A percentile compares a stretch with the other conserved stretches of the same genome.
Evolutionary conservation across 495 filamentous ascomycete species (phyloP).

Genomic region (Schizothecium vesticola): DNA sequence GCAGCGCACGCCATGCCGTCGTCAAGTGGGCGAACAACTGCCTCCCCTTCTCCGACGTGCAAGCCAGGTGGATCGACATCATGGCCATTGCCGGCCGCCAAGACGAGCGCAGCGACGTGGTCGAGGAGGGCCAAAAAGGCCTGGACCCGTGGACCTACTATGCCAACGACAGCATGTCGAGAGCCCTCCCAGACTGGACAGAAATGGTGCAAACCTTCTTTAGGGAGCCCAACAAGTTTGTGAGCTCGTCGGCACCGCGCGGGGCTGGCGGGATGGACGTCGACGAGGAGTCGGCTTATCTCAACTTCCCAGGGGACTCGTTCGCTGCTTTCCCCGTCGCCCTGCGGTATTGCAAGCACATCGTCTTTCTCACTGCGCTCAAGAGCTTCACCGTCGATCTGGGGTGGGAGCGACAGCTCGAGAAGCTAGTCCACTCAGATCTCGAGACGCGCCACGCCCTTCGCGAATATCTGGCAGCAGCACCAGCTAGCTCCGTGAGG

Average conservation of each 20-base stretch:
- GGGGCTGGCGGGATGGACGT: conserved; percentile 22
- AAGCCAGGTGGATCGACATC: conserved; percentile 82
- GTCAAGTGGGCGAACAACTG: conserved; percentile 89
- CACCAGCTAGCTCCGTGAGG: conserved; percentile 23
- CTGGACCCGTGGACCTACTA: conserved; percentile 54
- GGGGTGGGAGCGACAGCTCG: conserved; percentile 80
- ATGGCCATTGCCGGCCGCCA: conserved; percentile 63
- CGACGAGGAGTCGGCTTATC: conserved; percentile 31
- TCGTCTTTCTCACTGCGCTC: conserved; percentile 70
- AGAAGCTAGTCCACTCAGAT: conserved; percentile 61
- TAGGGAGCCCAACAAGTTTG: conserved; percentile 27
- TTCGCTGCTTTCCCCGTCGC: conserved; percentile 57
- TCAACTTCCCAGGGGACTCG: conserved; percentile 38
- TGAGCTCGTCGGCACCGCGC: conserved; percentile 13
- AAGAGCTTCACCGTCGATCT: conserved; percentile 59
- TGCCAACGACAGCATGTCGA: conserved; percentile 31
- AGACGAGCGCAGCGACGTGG: conserved; percentile 67
- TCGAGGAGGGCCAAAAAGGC: conserved; percentile 87
- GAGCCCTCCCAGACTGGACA: conserved; percentile 42
- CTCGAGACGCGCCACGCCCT: conserved; percentile 54
- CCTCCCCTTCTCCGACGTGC: conserved; percentile 68
- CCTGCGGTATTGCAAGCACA: conserved; percentile 63
- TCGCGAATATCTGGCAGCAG: conserved; percentile 38
- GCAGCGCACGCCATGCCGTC: conserved; percentile 73
- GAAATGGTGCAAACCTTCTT: conserved; percentile 44